Base-by-base conservation (phyloP, 345 rosid species). In the Euphorbia lathyris region DNA sequence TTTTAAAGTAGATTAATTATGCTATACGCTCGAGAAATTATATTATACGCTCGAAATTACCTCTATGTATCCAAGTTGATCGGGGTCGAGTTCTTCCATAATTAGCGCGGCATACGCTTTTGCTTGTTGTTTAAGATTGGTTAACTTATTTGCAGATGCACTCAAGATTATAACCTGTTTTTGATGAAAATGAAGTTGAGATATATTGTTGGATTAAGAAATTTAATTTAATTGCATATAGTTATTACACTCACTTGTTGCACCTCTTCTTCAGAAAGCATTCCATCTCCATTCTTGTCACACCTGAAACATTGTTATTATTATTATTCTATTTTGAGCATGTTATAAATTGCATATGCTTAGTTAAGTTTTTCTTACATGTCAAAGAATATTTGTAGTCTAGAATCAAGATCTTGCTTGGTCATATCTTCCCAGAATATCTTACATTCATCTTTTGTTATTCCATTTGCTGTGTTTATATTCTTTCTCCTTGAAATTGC, bases 1-100 rank as follows among this genome's bases (percentile, higher is more conserved):
- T n/a, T n/a, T n/a, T n/a, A n/a, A n/a, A n/a, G n/a, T n/a, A n/a
- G n/a, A n/a, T n/a, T n/a, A n/a, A n/a, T n/a, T n/a, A n/a, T n/a
- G n/a, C n/a, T n/a, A n/a, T n/a, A n/a, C 38, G 7, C 38, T 34
- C 7, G 38, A 34, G 38, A 34, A 34, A 34, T 34, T 34, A 34
- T 34, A 34, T 7, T 34, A 34, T 34, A 7, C 38, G 38, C 4
- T 34, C 38, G 38, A 34, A 40, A 40, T 55, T 55, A 94, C 98
- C 96, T 92, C 99, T 48, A 95, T 95, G 67, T 90, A 87, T 70
- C 99, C 99, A 0, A 73, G 78, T 32, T 87, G 90, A 75, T 92
- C 98, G 8, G 99, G 99, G 65, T 95, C 99, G 17, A 95, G 96
- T 83, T 95, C 96, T 80, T 95, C 99, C 99, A 95, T 95, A 80